Evolutionary conservation across 345 rosid genomes (phyloP), one percentile per base, ranked within the genome.

Genomic region (Euphorbia pulcherrima): DNA sequence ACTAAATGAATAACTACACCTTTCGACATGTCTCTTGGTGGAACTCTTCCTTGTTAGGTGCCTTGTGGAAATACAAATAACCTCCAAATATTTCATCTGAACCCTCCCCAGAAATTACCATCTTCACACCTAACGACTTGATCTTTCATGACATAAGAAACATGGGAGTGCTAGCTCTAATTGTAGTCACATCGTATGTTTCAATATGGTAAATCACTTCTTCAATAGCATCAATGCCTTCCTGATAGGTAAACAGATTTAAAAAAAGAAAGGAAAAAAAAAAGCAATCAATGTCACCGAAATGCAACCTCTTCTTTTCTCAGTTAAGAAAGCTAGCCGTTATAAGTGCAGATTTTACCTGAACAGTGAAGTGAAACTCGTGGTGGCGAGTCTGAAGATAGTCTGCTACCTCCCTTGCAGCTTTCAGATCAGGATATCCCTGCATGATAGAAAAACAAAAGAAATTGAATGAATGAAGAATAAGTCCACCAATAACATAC

Each of bases 91-190:
- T 72, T 84, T 93, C 98, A 62, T 93, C 97, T 0, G 97, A 80
- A 21, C 97, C 98, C 77, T 93, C 98, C 52, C 96, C 96, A n/a
- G 98, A 93, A 47, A 93, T 79, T 71, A 93, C 98, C 98, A 90
- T 90, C 87, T 93, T 93, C 29, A 93, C 96, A 21, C 98, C 97
- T 5, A 89, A 82, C 6, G 98, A 83, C 82, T 93, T 93, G 35
- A 93, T 93, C 87, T 90, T 93, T 8, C 98, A 74, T 0, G 97
- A 74, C 94, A 93, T 86, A 12, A 90, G 87, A 58, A 93, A 93
- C 97, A 93, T 93, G 0, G 97, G 98, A 1, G 92, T 89, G 73
- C 96, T 89, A 24, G 97, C 98, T 75, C 97, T 84, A 54, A 93
- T 85, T 0, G 98, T 83, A 0, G 97, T 93, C 48, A 90, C 98